Evolutionary conservation across 805 yeast genomes (phyloP).

Genomic region (Ogataea nakhonphanomensis): DNA sequence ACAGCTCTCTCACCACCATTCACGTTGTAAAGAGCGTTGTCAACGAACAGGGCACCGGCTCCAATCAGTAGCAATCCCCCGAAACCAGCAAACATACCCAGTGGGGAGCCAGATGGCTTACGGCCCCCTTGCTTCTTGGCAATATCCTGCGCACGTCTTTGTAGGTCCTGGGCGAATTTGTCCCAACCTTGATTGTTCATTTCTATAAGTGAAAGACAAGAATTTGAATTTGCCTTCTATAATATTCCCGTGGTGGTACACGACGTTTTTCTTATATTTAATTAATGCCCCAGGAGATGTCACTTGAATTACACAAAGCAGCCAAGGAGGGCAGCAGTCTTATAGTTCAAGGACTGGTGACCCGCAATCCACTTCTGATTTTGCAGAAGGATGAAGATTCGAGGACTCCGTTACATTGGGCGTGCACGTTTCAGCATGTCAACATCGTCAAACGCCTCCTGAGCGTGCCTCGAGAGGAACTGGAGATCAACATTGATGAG

Average conservation of each 20-base stretch:
- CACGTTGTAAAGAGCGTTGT: slow-evolving; percentile 71
- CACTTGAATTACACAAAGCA: slow-evolving; percentile 52
- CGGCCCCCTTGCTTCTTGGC: slow-evolving; percentile 33
- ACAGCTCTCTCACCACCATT: slow-evolving; percentile 99
- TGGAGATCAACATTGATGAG: slow-evolving; percentile 59
- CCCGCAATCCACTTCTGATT: slow-evolving; percentile 46
- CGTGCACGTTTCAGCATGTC: slow-evolving; percentile 58
- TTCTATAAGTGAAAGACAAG: neutral
- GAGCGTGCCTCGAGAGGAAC: slow-evolving; percentile 30
- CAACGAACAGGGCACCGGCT: slow-evolving; percentile 50
- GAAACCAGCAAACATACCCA: slow-evolving; percentile 57
- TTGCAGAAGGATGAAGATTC: slow-evolving; percentile 62
- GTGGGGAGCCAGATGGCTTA: slow-evolving; percentile 36
- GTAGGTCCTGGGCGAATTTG: slow-evolving; percentile 47
- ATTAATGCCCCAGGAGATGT: neutral
- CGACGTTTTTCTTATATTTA: neutral
- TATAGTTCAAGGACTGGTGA: slow-evolving; percentile 49
- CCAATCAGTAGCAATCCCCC: slow-evolving; percentile 60
- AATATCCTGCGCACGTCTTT: slow-evolving; percentile 41
- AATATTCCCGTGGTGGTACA: slow-evolving; percentile 1
- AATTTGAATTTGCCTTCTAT: slow-evolving; percentile 9
- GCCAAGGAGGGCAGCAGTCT: slow-evolving; percentile 57
- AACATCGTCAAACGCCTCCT: slow-evolving; percentile 48
- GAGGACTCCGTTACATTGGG: slow-evolving; percentile 87
- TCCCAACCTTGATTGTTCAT: slow-evolving; percentile 48